Evolutionary conservation across 2,329 filamentous ascomycete species (phyloP).

Genomic region (Phyllosticta citrichinensis): DNA sequence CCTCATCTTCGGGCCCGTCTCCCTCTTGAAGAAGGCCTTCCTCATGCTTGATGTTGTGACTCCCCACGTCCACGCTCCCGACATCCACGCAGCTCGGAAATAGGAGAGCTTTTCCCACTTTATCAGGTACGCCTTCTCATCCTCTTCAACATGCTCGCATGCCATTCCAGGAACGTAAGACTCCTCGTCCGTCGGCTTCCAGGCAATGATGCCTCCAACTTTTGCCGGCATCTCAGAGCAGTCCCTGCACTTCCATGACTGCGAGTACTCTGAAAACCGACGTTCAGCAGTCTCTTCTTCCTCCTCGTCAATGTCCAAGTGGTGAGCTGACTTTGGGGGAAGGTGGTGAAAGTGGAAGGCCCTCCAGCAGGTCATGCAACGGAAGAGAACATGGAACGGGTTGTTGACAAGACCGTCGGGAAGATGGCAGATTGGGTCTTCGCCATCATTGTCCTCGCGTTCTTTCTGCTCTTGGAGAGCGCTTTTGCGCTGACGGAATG

Average conservation of each 20-base stretch:
- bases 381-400: conserved; percentile 64
- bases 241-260: conserved; percentile 69
- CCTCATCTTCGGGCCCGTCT: conserved; percentile 57
- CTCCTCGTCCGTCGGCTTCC: conserved; percentile 60
- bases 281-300: conserved; percentile 46
- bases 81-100: conserved; percentile 74
- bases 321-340: conserved; percentile 39
- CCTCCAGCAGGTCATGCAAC: conserved; percentile 66
- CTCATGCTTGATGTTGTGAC: conserved; percentile 55
- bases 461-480: conserved; percentile 74
- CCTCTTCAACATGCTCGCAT: conserved; percentile 52
- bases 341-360: conserved; percentile 81
- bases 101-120: conserved; percentile 81
- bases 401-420: conserved; percentile 61
- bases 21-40: conserved; percentile 63
- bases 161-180: conserved; percentile 44
- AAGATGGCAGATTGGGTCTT: conserved; percentile 64
- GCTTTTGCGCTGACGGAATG: conserved; percentile 65
- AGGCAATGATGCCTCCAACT: conserved; percentile 72
- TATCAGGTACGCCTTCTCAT: conserved; percentile 83
- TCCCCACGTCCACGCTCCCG: conserved; percentile 81
- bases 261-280: conserved; percentile 61
- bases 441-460: conserved; percentile 65
- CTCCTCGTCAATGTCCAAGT: conserved; percentile 35
- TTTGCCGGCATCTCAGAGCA: conserved; percentile 58